A percentile compares a stretch with the other conserved stretches of the same genome.
Evolutionary conservation across 2,329 filamentous ascomycete species (phyloP).

Genomic region (Neonectria punicea): DNA sequence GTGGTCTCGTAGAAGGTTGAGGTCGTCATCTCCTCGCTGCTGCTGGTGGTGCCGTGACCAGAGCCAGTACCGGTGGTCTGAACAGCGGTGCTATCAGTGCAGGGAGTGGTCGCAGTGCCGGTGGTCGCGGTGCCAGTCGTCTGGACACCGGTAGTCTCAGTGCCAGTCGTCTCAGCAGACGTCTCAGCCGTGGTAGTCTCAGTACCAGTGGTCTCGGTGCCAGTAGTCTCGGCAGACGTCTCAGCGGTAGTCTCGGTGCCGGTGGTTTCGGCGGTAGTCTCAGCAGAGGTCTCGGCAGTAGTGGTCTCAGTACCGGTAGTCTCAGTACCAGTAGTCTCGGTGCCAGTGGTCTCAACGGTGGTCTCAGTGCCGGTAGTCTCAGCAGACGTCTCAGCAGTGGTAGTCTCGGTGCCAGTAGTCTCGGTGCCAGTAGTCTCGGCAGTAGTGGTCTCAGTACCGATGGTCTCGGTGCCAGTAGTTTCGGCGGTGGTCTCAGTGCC

Average conservation of each 20-base stretch:
- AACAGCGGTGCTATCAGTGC: conserved; percentile 40
- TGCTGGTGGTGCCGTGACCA: conserved; percentile 32
- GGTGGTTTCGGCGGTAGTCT: conserved; percentile 6
- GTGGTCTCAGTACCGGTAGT: conserved; percentile 6
- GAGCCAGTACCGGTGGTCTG: conserved; percentile 45
- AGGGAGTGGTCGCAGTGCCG: conserved; percentile 43
- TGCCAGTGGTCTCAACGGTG: neutral
- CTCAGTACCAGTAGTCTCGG: conserved; percentile 9
- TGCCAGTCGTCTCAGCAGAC: conserved; percentile 15
- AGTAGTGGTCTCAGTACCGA: too few relatives aligned
- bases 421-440: too few relatives aligned
- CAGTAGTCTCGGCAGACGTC: conserved; percentile 11
- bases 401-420: too few relatives aligned
- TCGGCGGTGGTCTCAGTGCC: too few relatives aligned
- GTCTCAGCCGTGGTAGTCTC: conserved; percentile 5
- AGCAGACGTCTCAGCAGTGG: too few relatives aligned
- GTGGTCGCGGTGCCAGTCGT: conserved; percentile 36
- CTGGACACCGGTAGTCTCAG: conserved; percentile 6
- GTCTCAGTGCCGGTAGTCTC: neutral
- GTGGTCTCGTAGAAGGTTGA: conserved; percentile 46
- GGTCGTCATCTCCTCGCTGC: conserved; percentile 27
- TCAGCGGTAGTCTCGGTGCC: conserved; percentile 11
- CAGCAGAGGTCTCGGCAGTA: conserved; percentile 6
- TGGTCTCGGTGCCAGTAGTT: too few relatives aligned
- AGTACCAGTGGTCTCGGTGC: conserved; percentile 9